Base-by-base conservation (phyloP, 768 basidiomycete genomes). In the Myochromella boudieri region DNA sequence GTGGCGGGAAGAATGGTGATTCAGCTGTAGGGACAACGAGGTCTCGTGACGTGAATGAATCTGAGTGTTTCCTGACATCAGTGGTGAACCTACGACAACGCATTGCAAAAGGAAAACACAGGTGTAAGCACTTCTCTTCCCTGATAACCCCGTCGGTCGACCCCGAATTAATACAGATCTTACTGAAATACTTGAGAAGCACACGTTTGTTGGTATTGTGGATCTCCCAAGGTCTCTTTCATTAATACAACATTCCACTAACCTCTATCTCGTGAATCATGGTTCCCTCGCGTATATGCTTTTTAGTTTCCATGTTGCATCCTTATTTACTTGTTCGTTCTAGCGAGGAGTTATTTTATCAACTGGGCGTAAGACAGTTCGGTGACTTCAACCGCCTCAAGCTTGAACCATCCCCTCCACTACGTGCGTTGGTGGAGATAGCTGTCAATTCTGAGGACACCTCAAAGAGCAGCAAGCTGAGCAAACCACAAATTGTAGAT, bases 271-370 rank as follows among this genome's bases (percentile, higher is more conserved):
- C 10, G 76, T 97, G 47, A 91, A 97, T 52, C 89, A 97, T 58
- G 84, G 81, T 21, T 71, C 84, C 3, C 68, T 98, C 28, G 85
- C 87, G 92, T 97, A 65, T 42, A 91, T 79, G 20, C 17, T 31
- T 37, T 15, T 22, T 27, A 37, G 12, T 17, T 36, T 41, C 9
- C 7, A 14, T 40, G 9, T n/a, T 24, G 5, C 15, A 6, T 40
- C 47, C 24, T 38, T 8, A 34, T 34, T 49, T 12, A 43, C 48
- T 18, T 17, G 43, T 29, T 2, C 37, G 33, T 32, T 51, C 3
- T 29, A 97, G 94, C 0, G 93, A 97, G 59, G 93, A 97, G 56
- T 74, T 97, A 26, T 95, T 98, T 64, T 97, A 97, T 66, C 97
- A 99, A 60, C 77, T 99, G 6, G 91, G 82, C 1, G 67, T 98